Percentiles rank a stretch among this genome's conserved stretches.
These are phyloP conservation scores for Cercospora sp. DNA, from an alignment of 2,329 filamentous ascomycete genomes.

Conservation along the genomic window DNA sequence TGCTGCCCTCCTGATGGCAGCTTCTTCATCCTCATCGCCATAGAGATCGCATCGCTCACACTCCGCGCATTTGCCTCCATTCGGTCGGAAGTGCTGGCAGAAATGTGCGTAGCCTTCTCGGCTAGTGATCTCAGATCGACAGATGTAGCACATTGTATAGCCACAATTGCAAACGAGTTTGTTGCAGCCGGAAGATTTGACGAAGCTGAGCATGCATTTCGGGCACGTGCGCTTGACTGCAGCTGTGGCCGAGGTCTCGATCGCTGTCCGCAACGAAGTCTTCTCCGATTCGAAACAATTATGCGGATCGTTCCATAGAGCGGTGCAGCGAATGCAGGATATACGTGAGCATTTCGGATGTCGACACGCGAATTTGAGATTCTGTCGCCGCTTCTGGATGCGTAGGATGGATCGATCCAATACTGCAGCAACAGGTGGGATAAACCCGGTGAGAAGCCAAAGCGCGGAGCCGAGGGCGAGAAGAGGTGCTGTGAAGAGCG, in stretches of 20 bases:
- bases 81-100: conserved; percentile 90
- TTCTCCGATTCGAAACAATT: conserved; percentile 83
- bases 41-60: conserved; percentile 64
- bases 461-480: conserved; percentile 48
- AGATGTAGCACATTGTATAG: conserved; percentile 98
- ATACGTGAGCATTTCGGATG: conserved; percentile 65
- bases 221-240: conserved; percentile 95
- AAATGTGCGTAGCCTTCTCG: conserved; percentile 87
- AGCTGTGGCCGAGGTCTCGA: conserved; percentile 90
- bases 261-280: conserved; percentile 78
- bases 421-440: conserved; percentile 17
- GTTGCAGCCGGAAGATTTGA: conserved; percentile 93
- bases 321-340: conserved; percentile 80
- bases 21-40: conserved; percentile 50
- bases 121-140: conserved; percentile 60
- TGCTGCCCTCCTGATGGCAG: conserved; percentile 43
- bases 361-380: conserved; percentile 75
- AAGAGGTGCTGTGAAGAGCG: conserved; percentile 49
- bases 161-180: conserved; percentile 94
- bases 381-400: conserved; percentile 68
- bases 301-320: conserved; percentile 84
- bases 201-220: conserved; percentile 84
- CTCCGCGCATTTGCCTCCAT: conserved; percentile 71
- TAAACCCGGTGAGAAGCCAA: conserved; percentile 19
- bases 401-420: conserved; percentile 54